These are phyloP conservation scores for Aschersonia sp. DNA, from an alignment of 2,329 filamentous ascomycete species.

Conservation along the genomic window DNA sequence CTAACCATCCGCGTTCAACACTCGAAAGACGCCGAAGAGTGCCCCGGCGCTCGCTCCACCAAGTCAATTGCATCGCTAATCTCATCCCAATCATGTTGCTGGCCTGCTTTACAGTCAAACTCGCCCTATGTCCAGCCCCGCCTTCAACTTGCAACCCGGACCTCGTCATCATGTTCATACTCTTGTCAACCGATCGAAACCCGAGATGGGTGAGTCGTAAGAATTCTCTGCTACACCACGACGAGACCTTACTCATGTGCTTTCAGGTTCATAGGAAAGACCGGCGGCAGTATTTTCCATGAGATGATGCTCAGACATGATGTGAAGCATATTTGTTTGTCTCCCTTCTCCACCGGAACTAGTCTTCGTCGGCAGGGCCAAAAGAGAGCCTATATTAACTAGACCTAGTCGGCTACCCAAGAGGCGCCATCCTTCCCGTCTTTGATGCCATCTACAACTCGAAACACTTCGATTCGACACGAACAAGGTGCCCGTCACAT, in stretches of 20 bases:
- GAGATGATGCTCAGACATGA: slow-evolving; percentile 94
- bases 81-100: not conserved
- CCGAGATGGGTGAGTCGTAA: slow-evolving; percentile 70
- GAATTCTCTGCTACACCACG: slow-evolving; percentile 22
- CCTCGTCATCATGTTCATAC: slow-evolving; percentile 51
- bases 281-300: slow-evolving; percentile 91
- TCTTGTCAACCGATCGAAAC: slow-evolving; percentile 42
- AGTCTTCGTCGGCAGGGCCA: not conserved
- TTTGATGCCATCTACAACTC: slow-evolving; percentile 99
- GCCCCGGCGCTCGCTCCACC: slow-evolving; percentile 1
- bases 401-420: slow-evolving; percentile 64
- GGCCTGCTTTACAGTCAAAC: slow-evolving; percentile 15
- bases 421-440: slow-evolving; percentile 90
- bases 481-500: slow-evolving; percentile 98
- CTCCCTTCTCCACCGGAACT: not conserved
- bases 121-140: slow-evolving; percentile 47
- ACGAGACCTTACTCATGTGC: not conserved
- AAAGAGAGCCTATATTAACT: not conserved
- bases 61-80: slow-evolving; percentile 2
- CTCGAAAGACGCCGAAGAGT: slow-evolving; percentile 2
- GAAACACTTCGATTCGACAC: slow-evolving; percentile 88
- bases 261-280: slow-evolving; percentile 76
- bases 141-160: slow-evolving; percentile 32
- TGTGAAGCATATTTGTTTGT: slow-evolving; percentile 90
- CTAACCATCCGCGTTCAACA: not conserved